phyloP scores from a whole-genome alignment of 2,329 filamentous ascomycete genomes.

The Aaosphaeria arxii region DNA sequence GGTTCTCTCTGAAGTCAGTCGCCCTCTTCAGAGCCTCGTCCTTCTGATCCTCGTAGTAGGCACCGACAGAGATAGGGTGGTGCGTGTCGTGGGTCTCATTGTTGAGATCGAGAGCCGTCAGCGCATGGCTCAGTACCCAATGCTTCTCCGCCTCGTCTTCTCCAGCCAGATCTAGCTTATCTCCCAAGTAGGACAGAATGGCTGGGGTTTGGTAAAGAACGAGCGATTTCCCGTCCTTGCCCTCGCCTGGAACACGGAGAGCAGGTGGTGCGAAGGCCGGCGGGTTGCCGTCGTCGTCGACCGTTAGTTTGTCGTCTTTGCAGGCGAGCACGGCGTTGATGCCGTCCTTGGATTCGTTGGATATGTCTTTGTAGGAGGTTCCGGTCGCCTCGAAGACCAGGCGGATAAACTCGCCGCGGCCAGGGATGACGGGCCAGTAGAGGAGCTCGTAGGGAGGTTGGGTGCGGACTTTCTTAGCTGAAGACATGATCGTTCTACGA shows the following conservation, averaged over 20 bases:
- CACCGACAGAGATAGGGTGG: conserved; percentile 60
- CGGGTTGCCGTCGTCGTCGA: conserved; percentile 56
- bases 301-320: conserved; percentile 42
- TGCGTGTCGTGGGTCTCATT: conserved; percentile 74
- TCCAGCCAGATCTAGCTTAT: conserved; percentile 56
- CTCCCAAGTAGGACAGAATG: conserved; percentile 69
- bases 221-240: conserved; percentile 53
- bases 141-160: conserved; percentile 51
- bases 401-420: conserved; percentile 72
- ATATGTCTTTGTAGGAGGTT: conserved; percentile 62
- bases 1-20: conserved; percentile 55
- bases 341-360: conserved; percentile 51
- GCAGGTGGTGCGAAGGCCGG: conserved; percentile 66
- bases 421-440: conserved; percentile 71
- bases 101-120: conserved; percentile 70
- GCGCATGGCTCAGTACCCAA: conserved; percentile 59
- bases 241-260: conserved; percentile 51
- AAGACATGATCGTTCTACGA: conserved; percentile 10
- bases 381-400: conserved; percentile 68
- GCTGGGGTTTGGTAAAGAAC: conserved; percentile 68
- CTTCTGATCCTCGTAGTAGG: conserved; percentile 76
- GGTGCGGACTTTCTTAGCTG: conserved; percentile 23
- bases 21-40: conserved; percentile 59
- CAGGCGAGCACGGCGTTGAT: conserved; percentile 51
- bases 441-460: conserved; percentile 59